Evolutionary conservation across 495 filamentous ascomycete genomes (phyloP).

Genomic region (Echria macrotheca): DNA sequence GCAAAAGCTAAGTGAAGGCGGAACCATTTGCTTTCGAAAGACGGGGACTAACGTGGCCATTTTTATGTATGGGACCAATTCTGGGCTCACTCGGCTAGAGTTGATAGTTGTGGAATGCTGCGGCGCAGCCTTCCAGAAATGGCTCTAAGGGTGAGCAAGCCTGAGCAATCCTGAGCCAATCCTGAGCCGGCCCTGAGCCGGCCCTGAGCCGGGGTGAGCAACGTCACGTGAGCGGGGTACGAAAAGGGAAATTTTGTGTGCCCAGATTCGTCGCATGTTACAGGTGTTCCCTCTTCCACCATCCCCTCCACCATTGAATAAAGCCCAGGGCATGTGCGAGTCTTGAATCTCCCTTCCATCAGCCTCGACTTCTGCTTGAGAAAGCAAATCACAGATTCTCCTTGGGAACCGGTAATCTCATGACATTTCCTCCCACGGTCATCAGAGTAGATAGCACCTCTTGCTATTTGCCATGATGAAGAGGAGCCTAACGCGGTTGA

Average conservation of each 20-base stretch:
- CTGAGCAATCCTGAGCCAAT: conserved; percentile 1
- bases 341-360: too few species aligned
- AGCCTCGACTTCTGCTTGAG: too few species aligned
- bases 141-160: background rate
- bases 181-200: conserved; percentile 5
- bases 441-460: too few species aligned
- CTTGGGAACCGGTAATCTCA: too few species aligned
- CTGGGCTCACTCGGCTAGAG: conserved; percentile 3
- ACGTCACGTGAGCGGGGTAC: background rate
- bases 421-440: too few species aligned
- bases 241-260: background rate
- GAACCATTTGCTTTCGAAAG: conserved; percentile 5
- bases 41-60: background rate
- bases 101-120: conserved; percentile 1
- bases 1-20: conserved; percentile 4
- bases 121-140: background rate
- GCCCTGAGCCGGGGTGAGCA: conserved; percentile 4
- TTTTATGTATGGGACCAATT: conserved; percentile 7
- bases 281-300: too few species aligned
- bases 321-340: too few species aligned
- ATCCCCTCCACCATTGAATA: too few species aligned
- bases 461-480: too few species aligned
- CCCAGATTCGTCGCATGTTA: conserved; percentile 2
- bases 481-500: too few species aligned
- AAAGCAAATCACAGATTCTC: too few species aligned